phyloP scores from a whole-genome alignment of 116 monocot genomes.

The Cymodocea nodosa region DNA sequence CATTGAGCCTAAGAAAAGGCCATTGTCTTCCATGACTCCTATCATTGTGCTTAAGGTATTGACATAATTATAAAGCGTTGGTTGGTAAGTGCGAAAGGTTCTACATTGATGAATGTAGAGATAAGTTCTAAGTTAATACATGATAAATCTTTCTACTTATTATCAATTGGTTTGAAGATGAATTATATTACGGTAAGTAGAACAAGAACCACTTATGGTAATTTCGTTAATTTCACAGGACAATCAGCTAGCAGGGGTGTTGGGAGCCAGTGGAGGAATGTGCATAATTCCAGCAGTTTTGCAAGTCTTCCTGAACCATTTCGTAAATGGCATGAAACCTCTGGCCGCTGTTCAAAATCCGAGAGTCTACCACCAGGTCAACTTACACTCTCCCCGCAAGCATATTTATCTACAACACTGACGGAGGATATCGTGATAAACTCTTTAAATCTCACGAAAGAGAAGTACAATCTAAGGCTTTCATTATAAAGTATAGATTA shows the following conservation, averaged over 20 bases:
- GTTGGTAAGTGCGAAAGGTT: too few relatives aligned
- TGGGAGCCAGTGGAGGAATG: conserved; percentile 75
- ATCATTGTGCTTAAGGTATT: conserved; percentile 72
- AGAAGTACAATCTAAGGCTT: too few relatives aligned
- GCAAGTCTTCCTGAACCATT: conserved; percentile 90
- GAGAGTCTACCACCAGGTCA: conserved; percentile 69
- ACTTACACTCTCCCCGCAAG: neutral
- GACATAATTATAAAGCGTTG: too few relatives aligned
- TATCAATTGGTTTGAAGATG: too few relatives aligned
- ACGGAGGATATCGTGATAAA: too few relatives aligned
- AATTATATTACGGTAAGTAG: too few relatives aligned
- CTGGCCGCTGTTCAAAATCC: conserved; percentile 60
- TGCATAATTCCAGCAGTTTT: conserved; percentile 62
- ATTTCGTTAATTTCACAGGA: conserved; percentile 23
- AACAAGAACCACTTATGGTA: neutral
- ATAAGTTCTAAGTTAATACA: neutral
- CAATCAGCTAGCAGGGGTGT: conserved; percentile 69
- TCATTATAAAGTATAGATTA: too few relatives aligned
- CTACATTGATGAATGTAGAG: too few relatives aligned
- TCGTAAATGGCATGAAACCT: conserved; percentile 65
- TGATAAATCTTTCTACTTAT: too few relatives aligned
- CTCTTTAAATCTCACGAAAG: too few relatives aligned
- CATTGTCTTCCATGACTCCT: conserved; percentile 91
- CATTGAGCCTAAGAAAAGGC: conserved; percentile 73
- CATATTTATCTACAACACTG: neutral